Conservation (phyloP, 2,329 filamentous ascomycete genomes). For the Ophiostoma sp. region DNA sequence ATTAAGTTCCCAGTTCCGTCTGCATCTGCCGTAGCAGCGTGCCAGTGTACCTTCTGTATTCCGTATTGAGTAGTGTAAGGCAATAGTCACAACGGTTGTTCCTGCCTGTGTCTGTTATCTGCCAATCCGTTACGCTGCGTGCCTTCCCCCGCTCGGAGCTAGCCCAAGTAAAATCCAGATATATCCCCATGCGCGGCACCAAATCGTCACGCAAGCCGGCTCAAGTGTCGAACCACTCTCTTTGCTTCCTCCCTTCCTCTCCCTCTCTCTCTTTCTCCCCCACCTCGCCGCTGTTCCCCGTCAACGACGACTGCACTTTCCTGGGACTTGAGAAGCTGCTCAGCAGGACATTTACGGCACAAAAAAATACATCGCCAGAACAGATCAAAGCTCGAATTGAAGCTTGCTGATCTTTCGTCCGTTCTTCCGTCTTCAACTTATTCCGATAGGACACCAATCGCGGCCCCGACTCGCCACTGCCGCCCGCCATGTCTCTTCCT, state of each 20-base stretch:
- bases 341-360: background rate
- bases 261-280: background rate
- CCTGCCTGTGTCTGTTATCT: slow-evolving; percentile 13
- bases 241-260: background rate
- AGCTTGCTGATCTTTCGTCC: background rate
- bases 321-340: background rate
- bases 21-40: background rate
- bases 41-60: background rate
- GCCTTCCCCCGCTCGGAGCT: slow-evolving; percentile 17
- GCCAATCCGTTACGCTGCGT: slow-evolving; percentile 2
- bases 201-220: slow-evolving; percentile 19
- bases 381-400: background rate
- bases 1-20: background rate
- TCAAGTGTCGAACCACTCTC: slow-evolving; percentile 16
- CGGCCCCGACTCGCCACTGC: background rate
- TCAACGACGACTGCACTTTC: background rate
- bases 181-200: background rate
- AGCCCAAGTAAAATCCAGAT: slow-evolving; percentile 17
- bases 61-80: background rate
- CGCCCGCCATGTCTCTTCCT: slow-evolving; percentile 48
- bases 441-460: background rate
- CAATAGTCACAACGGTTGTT: background rate
- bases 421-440: background rate
- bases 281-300: background rate
- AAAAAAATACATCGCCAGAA: background rate